Conservation (phyloP, 768 basidiomycete genomes). For the Suillus paluster region DNA sequence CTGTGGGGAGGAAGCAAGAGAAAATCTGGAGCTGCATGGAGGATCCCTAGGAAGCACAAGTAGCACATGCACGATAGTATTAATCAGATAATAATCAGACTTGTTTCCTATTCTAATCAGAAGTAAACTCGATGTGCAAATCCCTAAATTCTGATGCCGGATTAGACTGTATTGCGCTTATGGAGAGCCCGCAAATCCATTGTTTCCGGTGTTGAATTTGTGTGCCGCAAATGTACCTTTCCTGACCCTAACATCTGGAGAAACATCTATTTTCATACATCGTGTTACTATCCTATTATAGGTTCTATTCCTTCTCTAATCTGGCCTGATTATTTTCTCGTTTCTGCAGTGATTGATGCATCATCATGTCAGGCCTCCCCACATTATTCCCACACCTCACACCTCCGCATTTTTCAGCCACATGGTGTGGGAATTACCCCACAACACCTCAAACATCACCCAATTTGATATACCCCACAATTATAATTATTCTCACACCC, state of each 20-base stretch:
- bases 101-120: slow-evolving; percentile 1
- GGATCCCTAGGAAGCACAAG: neutral
- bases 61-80: neutral
- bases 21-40: neutral
- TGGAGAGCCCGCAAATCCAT: neutral
- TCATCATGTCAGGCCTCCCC: too few relatives aligned
- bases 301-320: neutral
- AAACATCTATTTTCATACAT: neutral
- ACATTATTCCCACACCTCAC: too few relatives aligned
- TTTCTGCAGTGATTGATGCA: neutral
- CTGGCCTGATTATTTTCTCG: neutral
- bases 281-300: neutral
- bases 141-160: neutral
- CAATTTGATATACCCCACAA: too few relatives aligned
- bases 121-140: neutral
- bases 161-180: neutral
- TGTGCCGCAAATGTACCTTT: neutral
- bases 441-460: too few relatives aligned
- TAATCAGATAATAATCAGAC: neutral
- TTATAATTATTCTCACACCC: too few relatives aligned
- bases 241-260: neutral
- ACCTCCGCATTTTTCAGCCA: too few relatives aligned
- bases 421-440: too few relatives aligned
- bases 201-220: neutral
- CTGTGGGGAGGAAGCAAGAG: slow-evolving; percentile 1